phyloP scores from a whole-genome alignment of 495 filamentous ascomycete genomes.

The Aspergillus funiculosus region DNA sequence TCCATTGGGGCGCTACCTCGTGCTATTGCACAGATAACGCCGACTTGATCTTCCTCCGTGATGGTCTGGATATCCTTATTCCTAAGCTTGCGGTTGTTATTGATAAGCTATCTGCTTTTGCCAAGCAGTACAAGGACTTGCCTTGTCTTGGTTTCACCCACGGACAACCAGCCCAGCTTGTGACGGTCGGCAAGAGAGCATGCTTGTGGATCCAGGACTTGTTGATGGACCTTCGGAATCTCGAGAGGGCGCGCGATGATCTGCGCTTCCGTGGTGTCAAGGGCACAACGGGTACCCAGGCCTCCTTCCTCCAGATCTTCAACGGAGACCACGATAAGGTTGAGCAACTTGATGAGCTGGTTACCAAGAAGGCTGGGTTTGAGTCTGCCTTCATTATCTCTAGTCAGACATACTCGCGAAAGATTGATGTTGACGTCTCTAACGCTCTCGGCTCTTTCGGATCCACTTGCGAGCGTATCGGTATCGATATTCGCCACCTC shows the following conservation, averaged over 20 bases:
- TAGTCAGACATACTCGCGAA: conserved; percentile 76
- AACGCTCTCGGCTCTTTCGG: conserved; percentile 81
- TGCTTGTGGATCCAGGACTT: conserved; percentile 86
- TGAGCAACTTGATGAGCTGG: conserved; percentile 63
- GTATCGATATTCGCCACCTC: conserved; percentile 71
- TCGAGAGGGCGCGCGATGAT: conserved; percentile 66
- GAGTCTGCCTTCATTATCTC: conserved; percentile 63
- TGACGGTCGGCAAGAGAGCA: conserved; percentile 71
- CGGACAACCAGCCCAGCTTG: conserved; percentile 70
- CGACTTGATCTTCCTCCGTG: conserved; percentile 76
- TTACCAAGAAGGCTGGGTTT: conserved; percentile 85
- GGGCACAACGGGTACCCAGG: conserved; percentile 74
- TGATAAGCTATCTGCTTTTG: conserved; percentile 70
- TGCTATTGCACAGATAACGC: conserved; percentile 79
- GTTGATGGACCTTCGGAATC: conserved; percentile 75
- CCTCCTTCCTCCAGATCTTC: conserved; percentile 81
- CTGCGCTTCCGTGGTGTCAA: conserved; percentile 81
- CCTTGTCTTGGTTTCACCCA: conserved; percentile 76
- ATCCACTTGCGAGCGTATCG: conserved; percentile 71
- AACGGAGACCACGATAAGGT: conserved; percentile 72
- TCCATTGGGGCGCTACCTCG: conserved; percentile 69
- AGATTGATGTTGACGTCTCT: conserved; percentile 75
- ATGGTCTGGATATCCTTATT: conserved; percentile 69
- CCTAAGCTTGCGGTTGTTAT: conserved; percentile 84
- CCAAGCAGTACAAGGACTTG: conserved; percentile 65